Evolutionary conservation across 78 protist species (phyloP).

Genomic region (Guillardia theta): DNA sequence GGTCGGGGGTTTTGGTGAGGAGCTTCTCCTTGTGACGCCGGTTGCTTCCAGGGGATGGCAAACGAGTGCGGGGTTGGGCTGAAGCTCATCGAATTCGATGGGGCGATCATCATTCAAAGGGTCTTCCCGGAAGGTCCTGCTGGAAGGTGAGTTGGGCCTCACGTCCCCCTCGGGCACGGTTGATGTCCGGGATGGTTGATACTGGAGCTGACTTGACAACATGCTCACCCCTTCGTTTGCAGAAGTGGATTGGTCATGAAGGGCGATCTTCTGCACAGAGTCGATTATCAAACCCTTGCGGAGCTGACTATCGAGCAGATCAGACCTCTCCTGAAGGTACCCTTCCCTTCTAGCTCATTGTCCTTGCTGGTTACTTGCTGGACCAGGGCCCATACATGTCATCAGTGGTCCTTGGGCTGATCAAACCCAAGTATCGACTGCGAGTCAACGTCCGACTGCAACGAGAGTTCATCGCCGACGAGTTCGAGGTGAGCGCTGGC

Average conservation of each 20-base stretch:
- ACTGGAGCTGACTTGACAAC: not conserved
- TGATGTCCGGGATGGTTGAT: not conserved
- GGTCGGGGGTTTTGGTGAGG: too few species aligned
- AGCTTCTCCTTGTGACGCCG: too few species aligned
- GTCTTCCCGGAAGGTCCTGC: not conserved
- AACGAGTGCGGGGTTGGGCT: not conserved
- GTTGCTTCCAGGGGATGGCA: not conserved
- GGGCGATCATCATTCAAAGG: conserved; percentile 3
- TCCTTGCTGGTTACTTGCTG: not conserved
- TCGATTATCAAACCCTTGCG: not conserved
- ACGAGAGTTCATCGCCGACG: not conserved
- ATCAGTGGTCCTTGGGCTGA: not conserved
- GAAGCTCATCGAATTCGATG: not conserved
- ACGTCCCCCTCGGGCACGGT: not conserved
- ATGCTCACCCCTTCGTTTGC: not conserved
- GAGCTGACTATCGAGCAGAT: not conserved
- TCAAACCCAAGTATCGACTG: not conserved
- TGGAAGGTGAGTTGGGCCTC: not conserved
- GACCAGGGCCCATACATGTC: not conserved
- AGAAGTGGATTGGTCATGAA: not conserved
- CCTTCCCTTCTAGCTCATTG: not conserved
- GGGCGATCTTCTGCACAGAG: not conserved
- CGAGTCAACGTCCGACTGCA: conserved; percentile 1
- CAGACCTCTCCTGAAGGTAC: not conserved
- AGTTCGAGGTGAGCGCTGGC: too few species aligned